Evolutionary conservation across 768 basidiomycete genomes (phyloP), one percentile per base, ranked within the genome.

Genomic region (Lanmaoa rubissima): DNA sequence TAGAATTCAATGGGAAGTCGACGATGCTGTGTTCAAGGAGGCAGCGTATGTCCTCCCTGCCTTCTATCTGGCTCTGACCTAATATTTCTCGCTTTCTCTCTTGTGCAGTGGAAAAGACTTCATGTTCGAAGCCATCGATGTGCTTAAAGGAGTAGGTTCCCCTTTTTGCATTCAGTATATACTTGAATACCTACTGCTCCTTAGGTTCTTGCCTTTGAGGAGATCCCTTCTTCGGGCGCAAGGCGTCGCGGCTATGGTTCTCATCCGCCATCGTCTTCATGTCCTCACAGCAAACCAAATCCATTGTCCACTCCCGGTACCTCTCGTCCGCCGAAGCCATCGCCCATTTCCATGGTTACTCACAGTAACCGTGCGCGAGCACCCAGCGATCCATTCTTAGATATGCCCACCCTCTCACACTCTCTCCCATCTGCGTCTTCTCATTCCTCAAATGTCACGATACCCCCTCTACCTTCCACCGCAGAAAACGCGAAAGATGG

Each of bases 21-120:
- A 96, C 71, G 94, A 96, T 76, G 92, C 92, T 19, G 91, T 95
- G 16, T 92, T 95, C 75, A 88, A 93, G 67, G 94, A 96, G 74
- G 84, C 92, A 61, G 93, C 90, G 93, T 93, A 79, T 78, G 93
- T 83, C 35, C 38, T 34, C 49, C 52, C 28, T 45, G 44, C 53
- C 34, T 57, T 58, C 52, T 60, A 42, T 53, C 51, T 40, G 28
- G 5, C 26, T 52, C 55, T 60, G 17, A 28, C 59, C 59, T 59
- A 28, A 65, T 47, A 24, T 58, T 55, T 61, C 14, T 48, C 46
- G 61, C 59, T 49, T 52, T 42, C 53, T 67, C 54, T 66, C 60
- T 62, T 68, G 63, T 57, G 51, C 72, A 95, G 93, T 67, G 94
- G 94, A 57, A 90, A 92, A 73, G 90, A 94, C 63, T 96, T 96